Evolutionary conservation across 768 basidiomycete species (phyloP).

Genomic region (Auriscalpium orientale): DNA sequence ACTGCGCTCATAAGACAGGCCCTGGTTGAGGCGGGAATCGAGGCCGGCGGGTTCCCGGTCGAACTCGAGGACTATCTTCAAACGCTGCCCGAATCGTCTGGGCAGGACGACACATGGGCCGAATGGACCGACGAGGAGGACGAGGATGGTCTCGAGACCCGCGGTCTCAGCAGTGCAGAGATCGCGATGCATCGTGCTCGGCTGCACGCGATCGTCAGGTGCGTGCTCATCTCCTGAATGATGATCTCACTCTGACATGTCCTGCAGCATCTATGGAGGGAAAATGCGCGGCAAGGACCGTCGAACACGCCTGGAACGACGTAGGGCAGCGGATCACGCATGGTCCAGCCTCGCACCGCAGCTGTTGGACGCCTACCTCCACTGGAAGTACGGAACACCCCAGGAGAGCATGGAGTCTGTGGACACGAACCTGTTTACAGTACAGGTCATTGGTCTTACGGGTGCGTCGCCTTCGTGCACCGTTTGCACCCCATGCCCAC

Average conservation of each 20-base stretch:
- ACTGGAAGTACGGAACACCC: neutral
- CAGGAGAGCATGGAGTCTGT: neutral
- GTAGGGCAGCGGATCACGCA: neutral
- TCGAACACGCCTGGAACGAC: neutral
- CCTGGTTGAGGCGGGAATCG: neutral
- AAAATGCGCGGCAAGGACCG: neutral
- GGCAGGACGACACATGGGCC: neutral
- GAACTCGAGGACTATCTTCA: neutral
- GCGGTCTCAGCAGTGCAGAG: neutral
- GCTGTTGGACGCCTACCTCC: neutral
- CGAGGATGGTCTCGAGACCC: neutral
- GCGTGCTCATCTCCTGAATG: neutral
- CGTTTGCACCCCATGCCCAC: too few relatives aligned
- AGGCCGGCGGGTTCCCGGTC: neutral
- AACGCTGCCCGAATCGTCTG: neutral
- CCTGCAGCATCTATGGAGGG: neutral
- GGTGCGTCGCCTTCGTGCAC: too few relatives aligned
- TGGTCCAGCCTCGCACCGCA: neutral
- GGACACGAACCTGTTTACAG: neutral
- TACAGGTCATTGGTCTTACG: neutral
- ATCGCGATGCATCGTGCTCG: neutral
- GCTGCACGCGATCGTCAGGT: neutral
- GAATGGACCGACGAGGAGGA: neutral
- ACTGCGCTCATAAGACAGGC: neutral
- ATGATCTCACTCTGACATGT: neutral